Percentiles rank a stretch among this genome's conserved stretches.
Conservation (phyloP, 768 basidiomycete species). For the Leccinellum albellum region DNA sequence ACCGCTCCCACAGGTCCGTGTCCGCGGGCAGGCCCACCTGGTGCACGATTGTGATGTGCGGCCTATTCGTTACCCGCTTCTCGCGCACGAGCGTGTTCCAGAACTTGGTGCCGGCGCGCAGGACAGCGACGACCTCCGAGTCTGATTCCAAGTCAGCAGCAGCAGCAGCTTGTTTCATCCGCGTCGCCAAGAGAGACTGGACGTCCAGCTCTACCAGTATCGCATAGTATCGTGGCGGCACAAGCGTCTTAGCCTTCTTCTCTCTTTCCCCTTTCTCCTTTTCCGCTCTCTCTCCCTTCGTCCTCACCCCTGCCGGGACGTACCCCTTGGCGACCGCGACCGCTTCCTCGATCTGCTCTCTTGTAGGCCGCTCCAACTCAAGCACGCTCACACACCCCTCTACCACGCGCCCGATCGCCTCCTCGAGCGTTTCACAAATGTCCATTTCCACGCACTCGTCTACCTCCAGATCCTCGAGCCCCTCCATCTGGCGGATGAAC, state of each 20-base stretch:
- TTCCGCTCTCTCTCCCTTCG: not conserved
- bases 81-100: constrained; percentile 46
- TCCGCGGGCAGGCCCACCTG: constrained; percentile 40
- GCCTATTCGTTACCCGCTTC: constrained; percentile 50
- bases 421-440: constrained; percentile 50
- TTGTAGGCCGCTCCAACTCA: constrained; percentile 47
- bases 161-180: constrained; percentile 31
- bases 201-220: constrained; percentile 74
- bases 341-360: constrained; percentile 49
- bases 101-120: constrained; percentile 35
- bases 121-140: constrained; percentile 20
- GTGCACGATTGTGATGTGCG: constrained; percentile 90
- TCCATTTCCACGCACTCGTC: constrained; percentile 69
- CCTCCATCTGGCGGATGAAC: constrained; percentile 66
- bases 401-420: constrained; percentile 55
- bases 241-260: constrained; percentile 25
- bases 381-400: constrained; percentile 55
- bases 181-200: constrained; percentile 39
- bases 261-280: constrained; percentile 1
- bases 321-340: constrained; percentile 43
- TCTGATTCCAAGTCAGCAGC: not conserved
- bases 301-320: constrained; percentile 25
- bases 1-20: constrained; percentile 42
- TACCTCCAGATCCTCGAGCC: constrained; percentile 59
- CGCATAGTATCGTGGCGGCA: constrained; percentile 68